Evolutionary conservation across 1,284 basidiomycete genomes (phyloP).

Genomic region (Rhodotorula sp.): DNA sequence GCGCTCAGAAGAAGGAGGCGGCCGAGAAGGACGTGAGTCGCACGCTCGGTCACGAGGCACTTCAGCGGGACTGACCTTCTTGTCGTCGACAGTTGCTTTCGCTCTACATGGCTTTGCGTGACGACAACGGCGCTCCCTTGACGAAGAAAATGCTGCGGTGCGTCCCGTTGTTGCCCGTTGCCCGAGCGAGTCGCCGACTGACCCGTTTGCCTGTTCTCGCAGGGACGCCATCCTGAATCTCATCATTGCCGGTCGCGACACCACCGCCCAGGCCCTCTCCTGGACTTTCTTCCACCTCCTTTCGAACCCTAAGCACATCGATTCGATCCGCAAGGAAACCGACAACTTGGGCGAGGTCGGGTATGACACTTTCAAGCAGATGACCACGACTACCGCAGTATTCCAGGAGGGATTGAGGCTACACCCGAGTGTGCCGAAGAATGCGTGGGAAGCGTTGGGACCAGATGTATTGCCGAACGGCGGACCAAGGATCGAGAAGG

Average conservation of each 20-base stretch:
- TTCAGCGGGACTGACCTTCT: neutral
- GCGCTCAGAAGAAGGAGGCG: slow-evolving; percentile 17
- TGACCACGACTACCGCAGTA: slow-evolving; percentile 24
- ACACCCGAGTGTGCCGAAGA: slow-evolving; percentile 36
- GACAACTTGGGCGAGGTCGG: slow-evolving; percentile 20
- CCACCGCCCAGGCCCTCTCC: slow-evolving; percentile 32
- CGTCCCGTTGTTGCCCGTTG: neutral
- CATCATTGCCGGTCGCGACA: slow-evolving; percentile 33
- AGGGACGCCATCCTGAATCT: slow-evolving; percentile 35
- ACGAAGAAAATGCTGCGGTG: slow-evolving; percentile 26
- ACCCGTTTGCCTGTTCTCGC: neutral
- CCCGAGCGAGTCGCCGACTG: no score
- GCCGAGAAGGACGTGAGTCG: slow-evolving; percentile 12
- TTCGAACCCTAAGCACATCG: neutral
- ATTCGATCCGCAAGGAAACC: slow-evolving; percentile 13
- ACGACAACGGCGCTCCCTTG: slow-evolving; percentile 30
- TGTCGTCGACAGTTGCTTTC: slow-evolving; percentile 2
- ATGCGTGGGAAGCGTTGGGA: slow-evolving; percentile 18
- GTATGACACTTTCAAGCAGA: slow-evolving; percentile 29
- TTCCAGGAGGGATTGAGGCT: slow-evolving; percentile 39
- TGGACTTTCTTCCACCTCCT: slow-evolving; percentile 31
- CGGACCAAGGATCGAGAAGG: slow-evolving; percentile 32
- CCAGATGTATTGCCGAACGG: slow-evolving; percentile 41
- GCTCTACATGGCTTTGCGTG: slow-evolving; percentile 32
- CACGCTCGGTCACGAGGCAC: neutral